Evolutionary conservation across 1,284 basidiomycete genomes (phyloP).

Genomic region (Irpex sp.): DNA sequence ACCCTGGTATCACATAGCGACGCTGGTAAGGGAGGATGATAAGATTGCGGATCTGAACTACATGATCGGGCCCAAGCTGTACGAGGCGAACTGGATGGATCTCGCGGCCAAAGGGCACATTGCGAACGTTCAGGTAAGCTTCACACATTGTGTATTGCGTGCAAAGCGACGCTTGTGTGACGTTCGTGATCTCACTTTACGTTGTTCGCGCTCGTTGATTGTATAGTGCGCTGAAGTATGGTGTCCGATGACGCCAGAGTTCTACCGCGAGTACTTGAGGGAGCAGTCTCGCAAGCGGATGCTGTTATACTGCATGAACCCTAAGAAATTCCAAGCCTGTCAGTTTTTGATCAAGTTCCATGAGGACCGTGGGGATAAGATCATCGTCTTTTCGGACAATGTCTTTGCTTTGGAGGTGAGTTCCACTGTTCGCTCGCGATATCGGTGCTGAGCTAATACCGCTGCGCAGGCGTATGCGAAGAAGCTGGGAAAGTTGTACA

Average conservation of each 20-base stretch:
- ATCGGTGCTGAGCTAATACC: not conserved
- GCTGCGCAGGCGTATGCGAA: constrained; percentile 84
- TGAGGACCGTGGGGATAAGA: constrained; percentile 97
- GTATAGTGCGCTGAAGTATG: constrained; percentile 95
- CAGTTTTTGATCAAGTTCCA: constrained; percentile 99
- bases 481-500: constrained; percentile 92
- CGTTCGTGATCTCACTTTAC: not conserved
- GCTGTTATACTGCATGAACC: constrained; percentile 99
- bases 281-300: constrained; percentile 93
- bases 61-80: constrained; percentile 98
- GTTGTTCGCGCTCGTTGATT: not conserved
- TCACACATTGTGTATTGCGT: not conserved
- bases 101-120: constrained; percentile 99
- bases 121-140: constrained; percentile 90
- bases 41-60: constrained; percentile 99
- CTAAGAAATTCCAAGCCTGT: constrained; percentile 98
- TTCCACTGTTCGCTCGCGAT: constrained; percentile 2
- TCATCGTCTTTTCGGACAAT: constrained; percentile 99
- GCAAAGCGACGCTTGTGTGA: not conserved
- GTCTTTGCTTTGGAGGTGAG: constrained; percentile 93
- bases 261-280: constrained; percentile 96
- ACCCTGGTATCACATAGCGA: constrained; percentile 50
- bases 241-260: constrained; percentile 99
- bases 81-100: constrained; percentile 99
- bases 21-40: constrained; percentile 97